Evolutionary conservation across 2,329 filamentous ascomycete genomes (phyloP).

Genomic region (Didymella pinodella): DNA sequence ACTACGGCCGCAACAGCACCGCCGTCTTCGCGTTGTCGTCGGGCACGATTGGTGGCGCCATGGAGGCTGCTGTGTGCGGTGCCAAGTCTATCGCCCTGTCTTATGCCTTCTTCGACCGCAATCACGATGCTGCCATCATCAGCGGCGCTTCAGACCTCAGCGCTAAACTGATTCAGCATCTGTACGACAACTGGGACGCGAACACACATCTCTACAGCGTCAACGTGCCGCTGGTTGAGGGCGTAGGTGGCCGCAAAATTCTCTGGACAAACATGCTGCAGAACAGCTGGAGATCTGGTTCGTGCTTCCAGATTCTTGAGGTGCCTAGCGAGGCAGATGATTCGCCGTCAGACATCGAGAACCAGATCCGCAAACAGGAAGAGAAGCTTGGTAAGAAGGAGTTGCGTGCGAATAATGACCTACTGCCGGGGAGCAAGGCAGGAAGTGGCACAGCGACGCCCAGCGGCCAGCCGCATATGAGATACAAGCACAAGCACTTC

Average conservation of each 20-base stretch:
- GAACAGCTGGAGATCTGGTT: constrained; percentile 86
- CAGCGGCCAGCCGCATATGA: constrained; percentile 45
- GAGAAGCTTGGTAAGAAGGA: constrained; percentile 56
- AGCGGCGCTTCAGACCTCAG: constrained; percentile 76
- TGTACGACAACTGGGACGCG: constrained; percentile 75
- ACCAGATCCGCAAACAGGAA: constrained; percentile 73
- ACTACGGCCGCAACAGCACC: constrained; percentile 61
- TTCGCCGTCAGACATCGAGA: constrained; percentile 71
- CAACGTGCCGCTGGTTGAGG: constrained; percentile 85
- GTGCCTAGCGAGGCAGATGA: constrained; percentile 68
- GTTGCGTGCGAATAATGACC: constrained; percentile 36
- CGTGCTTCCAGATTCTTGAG: constrained; percentile 84
- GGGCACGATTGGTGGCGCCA: constrained; percentile 60
- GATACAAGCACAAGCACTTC: constrained; percentile 84
- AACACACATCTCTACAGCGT: constrained; percentile 86
- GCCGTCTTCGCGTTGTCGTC: constrained; percentile 59
- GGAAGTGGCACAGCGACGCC: constrained; percentile 45
- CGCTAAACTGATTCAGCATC: constrained; percentile 78
- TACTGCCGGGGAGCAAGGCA: constrained; percentile 26
- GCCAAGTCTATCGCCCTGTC: constrained; percentile 76
- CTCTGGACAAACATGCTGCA: constrained; percentile 88
- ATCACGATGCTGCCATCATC: constrained; percentile 84
- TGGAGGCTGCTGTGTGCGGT: constrained; percentile 59
- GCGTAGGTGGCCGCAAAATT: constrained; percentile 74
- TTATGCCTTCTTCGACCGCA: constrained; percentile 87